phyloP scores from a whole-genome alignment of 2,329 filamentous ascomycete species.

The Helicocarpus griseus region DNA sequence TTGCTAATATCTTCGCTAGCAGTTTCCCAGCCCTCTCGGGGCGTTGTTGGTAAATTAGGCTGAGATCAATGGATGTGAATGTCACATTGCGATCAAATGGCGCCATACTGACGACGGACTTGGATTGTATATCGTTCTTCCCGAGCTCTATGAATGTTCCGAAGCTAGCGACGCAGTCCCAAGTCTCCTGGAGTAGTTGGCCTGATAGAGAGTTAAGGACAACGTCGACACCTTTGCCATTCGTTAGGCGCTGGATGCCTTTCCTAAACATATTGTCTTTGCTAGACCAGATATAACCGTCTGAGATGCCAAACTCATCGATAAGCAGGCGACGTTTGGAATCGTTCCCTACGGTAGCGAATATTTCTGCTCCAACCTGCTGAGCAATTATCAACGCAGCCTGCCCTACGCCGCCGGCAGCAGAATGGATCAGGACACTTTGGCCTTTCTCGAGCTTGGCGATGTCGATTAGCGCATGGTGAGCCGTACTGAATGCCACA shows the following conservation, averaged over 20 bases:
- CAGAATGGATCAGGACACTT: slow-evolving; percentile 17
- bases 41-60: not conserved
- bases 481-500: slow-evolving; percentile 8
- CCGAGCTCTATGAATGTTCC: slow-evolving; percentile 8
- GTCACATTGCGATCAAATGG: not conserved
- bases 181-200: slow-evolving; percentile 8
- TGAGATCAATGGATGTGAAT: not conserved
- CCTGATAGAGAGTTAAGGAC: slow-evolving; percentile 12
- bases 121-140: not conserved
- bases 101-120: not conserved
- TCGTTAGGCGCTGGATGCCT: slow-evolving; percentile 10
- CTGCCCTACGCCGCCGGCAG: slow-evolving; percentile 15
- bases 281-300: slow-evolving; percentile 10
- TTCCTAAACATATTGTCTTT: slow-evolving; percentile 8
- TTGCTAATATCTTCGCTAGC: not conserved
- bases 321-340: slow-evolving; percentile 13
- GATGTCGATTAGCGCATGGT: slow-evolving; percentile 5
- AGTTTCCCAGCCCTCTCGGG: not conserved
- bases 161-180: slow-evolving; percentile 11
- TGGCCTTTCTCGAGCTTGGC: slow-evolving; percentile 7
- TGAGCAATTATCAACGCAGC: slow-evolving; percentile 15
- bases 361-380: slow-evolving; percentile 14
- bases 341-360: slow-evolving; percentile 12
- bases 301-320: slow-evolving; percentile 8
- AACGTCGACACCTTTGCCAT: slow-evolving; percentile 10